Base-by-base conservation (phyloP, 1,139 yeast species). In the Williopsis jadinii region DNA sequence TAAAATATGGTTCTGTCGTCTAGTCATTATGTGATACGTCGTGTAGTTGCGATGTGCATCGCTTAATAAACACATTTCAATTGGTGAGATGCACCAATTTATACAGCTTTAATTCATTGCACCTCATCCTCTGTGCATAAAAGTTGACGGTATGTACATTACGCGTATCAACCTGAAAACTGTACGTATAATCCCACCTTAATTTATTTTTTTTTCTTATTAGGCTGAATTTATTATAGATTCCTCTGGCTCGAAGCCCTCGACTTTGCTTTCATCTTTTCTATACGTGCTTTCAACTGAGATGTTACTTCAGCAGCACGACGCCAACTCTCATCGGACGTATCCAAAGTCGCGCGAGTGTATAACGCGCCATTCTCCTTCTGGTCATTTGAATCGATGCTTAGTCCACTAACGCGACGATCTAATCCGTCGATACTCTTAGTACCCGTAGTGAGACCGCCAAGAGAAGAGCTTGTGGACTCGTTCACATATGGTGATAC, bases 291-390 rank as follows among this genome's bases (percentile, higher is more conserved):
- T 58, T 84, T 84, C 56, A 85, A 70, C 59, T 84, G 94, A 12
- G 79, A 77, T 1, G 97, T 88, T 11, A 87, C 94, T 51, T 85
- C 95, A 0, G 94, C 92, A 0, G 96, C 96, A 40, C 92, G 74
- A 54, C 75, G 77, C 96, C 96, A 88, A 52, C 83, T 79, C 44
- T 84, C 95, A 51, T 80, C 86, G 41, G 71, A 73, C 13, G 56
- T 48, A 33, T 70, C 64, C 73, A 42, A 38, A 66, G 41, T 31
- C 24, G 43, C 11, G 27, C 39, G 8, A 30, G 36, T 34, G 36
- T 37, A 24, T 19, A 19, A 19, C 24, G 24, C 24, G 24, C 52
- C 53, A 34, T 43, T 42, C 34, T 48, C 50, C 39, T 52, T 53
- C 39, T 53, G 54, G 12, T 48, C 54, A 10, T 43, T 34, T 6